Base-by-base conservation (phyloP, 495 filamentous ascomycete genomes). In the Hypoxylon subgilvum region DNA sequence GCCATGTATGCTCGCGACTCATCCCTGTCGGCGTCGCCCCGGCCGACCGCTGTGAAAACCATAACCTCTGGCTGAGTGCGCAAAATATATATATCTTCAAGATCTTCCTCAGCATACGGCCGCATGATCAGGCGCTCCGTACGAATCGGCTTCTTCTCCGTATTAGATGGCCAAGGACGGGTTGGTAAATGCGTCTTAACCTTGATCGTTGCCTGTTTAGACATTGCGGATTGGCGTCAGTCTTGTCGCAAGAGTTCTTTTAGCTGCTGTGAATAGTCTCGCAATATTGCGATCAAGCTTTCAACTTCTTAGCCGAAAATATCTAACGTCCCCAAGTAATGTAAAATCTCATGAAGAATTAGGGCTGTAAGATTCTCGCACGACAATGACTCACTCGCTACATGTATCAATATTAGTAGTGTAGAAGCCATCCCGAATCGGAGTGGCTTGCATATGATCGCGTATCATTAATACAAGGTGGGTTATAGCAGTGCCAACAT, bases 21-120 rank as follows among this genome's bases (percentile, higher is more conserved):
- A 17, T 70, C 70, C 54, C 76, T 69, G 54, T 67, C 57, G 6
- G 47, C 22, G 49, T 82, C 80, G 7, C 69, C 59, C 10, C 41
- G 43, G 4, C 74, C 75, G n/a, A 38, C 10, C 0, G n/a, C 16
- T 3, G 77, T 78, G 69, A 70, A 80, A 16, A 42, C 52, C 79
- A 83, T 82, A 30, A 82, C 76, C 62, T 82, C 79, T 3, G 75
- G 72, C 62, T 82, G 76, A 17, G 61, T 74, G 14, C 79, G 79
- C 4, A 83, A 48, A 9, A 38, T 41, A 39, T 76, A 66, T 16
- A 80, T 25, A 5, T 44, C 73, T 2, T 68, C 54, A 4, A 76
- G 40, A 50, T 83, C 78, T n/a, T 67, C 61, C n/a, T 66, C 18
- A 13, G 31, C 31, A 12, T 72, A 63, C 0, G 74, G 65, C 2